Evolutionary conservation across 306 rosid genomes (phyloP).

Genomic region (Rosa chinensis): DNA sequence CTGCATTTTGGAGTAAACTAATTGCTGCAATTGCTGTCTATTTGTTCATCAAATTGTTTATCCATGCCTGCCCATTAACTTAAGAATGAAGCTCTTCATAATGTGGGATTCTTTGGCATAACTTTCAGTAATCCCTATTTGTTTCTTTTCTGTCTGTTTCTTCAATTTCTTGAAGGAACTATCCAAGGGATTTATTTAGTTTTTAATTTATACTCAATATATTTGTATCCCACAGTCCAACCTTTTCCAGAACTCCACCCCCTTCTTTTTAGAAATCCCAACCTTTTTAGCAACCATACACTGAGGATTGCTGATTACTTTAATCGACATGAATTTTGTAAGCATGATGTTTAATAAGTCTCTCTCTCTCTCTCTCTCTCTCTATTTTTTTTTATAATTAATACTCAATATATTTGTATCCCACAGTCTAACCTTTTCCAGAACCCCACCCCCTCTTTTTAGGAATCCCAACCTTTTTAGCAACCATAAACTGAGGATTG

Average conservation of each 20-base stretch:
- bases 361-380: neutral
- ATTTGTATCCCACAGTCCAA: neutral
- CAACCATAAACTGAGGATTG: too few species aligned
- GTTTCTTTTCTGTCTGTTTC: neutral
- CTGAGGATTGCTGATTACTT: too few species aligned
- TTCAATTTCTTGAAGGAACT: neutral
- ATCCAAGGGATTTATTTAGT: neutral
- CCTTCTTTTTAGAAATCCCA: neutral
- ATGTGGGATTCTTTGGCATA: neutral
- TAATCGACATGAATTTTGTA: neutral
- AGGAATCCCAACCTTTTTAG: neutral
- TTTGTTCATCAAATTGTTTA: neutral
- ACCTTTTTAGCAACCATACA: too few species aligned
- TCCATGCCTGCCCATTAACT: neutral
- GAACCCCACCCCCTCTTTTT: neutral
- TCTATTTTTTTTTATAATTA: neutral
- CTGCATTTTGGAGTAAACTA: too few species aligned
- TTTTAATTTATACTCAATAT: neutral
- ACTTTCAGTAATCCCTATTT: neutral
- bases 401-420: neutral
- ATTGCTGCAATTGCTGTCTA: neutral
- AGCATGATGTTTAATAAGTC: neutral
- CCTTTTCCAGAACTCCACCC: neutral
- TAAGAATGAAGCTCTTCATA: neutral
- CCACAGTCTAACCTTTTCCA: neutral